Evolutionary conservation across 2,329 filamentous ascomycete genomes (phyloP).

Genomic region (Colletotrichum filicis): DNA sequence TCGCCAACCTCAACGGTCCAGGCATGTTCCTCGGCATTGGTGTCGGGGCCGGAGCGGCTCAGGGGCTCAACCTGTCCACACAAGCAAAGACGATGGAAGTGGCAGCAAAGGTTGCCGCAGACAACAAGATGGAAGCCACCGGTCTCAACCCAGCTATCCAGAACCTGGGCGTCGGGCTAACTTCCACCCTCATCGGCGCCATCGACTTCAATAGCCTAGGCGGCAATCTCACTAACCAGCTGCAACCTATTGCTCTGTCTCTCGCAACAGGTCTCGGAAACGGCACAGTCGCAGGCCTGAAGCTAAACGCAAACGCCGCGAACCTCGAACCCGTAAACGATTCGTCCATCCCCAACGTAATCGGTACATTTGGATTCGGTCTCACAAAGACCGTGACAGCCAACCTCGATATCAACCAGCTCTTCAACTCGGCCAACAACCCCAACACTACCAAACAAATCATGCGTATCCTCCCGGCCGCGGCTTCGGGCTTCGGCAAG

Average conservation of each 20-base stretch:
- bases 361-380: constrained; percentile 43
- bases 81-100: constrained; percentile 26
- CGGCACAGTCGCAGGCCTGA: constrained; percentile 39
- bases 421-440: constrained; percentile 35
- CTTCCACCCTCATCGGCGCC: constrained; percentile 41
- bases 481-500: constrained; percentile 42
- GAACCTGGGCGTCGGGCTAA: constrained; percentile 43
- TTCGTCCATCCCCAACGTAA: constrained; percentile 36
- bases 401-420: constrained; percentile 38
- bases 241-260: constrained; percentile 37
- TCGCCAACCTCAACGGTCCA: constrained; percentile 29
- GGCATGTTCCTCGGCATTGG: constrained; percentile 41
- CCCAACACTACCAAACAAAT: constrained; percentile 26
- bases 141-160: constrained; percentile 44
- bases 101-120: constrained; percentile 38
- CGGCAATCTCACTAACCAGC: constrained; percentile 25
- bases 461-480: constrained; percentile 38
- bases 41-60: constrained; percentile 39
- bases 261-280: constrained; percentile 40
- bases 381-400: constrained; percentile 40
- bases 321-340: constrained; percentile 36
- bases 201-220: constrained; percentile 36
- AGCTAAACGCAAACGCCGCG: constrained; percentile 33
- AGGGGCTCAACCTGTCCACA: constrained; percentile 39
- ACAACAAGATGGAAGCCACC: constrained; percentile 43